These are phyloP conservation scores for Neoboletus brunneissimus DNA, from an alignment of 768 basidiomycete species.

Conservation along the genomic window DNA sequence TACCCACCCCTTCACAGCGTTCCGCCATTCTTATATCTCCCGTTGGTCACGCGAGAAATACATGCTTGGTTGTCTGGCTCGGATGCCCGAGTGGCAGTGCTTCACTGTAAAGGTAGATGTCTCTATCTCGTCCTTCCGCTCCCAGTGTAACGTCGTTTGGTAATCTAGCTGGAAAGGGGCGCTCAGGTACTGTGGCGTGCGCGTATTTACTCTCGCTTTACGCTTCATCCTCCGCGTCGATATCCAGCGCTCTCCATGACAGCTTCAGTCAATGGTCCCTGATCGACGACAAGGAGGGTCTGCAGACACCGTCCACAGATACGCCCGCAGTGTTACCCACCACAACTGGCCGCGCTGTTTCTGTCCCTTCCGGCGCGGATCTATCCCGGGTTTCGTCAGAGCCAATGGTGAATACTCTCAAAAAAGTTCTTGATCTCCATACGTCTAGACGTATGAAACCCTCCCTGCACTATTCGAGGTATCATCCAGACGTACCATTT, in stretches of 20 bases:
- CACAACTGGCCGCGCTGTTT: not conserved
- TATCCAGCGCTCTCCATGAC: conserved; percentile 11
- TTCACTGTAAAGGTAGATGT: conserved; percentile 79
- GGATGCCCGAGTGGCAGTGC: conserved; percentile 66
- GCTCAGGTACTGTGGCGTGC: conserved; percentile 85
- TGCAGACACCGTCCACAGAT: conserved; percentile 8
- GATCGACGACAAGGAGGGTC: conserved; percentile 20
- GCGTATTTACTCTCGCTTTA: conserved; percentile 68
- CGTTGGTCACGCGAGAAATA: conserved; percentile 73
- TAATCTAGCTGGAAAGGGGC: conserved; percentile 67
- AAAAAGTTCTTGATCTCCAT: conserved; percentile 63
- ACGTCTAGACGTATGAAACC: conserved; percentile 67
- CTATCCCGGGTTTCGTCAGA: conserved; percentile 17
- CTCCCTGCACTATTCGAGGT: not conserved
- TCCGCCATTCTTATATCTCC: conserved; percentile 73
- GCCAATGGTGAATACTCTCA: conserved; percentile 37
- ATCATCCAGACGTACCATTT: conserved; percentile 16
- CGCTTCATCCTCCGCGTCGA: conserved; percentile 43
- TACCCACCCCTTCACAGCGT: conserved; percentile 42
- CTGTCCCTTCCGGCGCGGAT: conserved; percentile 2
- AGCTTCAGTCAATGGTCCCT: conserved; percentile 19
- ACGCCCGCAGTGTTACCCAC: not conserved
- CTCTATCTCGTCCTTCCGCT: not conserved
- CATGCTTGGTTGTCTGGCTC: conserved; percentile 66
- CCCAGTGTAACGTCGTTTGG: conserved; percentile 3